Percentiles rank a stretch among this genome's conserved stretches.
Evolutionary conservation across 257 asterid genomes (phyloP).

Genomic region (Solanum pennellii): DNA sequence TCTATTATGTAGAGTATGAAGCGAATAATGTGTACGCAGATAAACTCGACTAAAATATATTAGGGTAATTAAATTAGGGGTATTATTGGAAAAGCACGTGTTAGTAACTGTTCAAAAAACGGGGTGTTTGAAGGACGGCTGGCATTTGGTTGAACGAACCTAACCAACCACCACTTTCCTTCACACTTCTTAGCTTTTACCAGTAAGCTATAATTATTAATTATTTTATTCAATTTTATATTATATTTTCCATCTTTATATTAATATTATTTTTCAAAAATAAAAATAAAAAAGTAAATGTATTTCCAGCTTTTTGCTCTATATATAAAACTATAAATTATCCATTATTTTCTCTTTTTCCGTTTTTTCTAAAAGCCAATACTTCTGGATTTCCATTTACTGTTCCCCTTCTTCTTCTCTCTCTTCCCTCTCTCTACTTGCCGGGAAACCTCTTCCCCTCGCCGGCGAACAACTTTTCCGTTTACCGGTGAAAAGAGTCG

Average conservation of each 20-base stretch:
- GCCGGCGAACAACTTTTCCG: slow-evolving; percentile 16
- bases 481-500: slow-evolving; percentile 19
- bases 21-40: too few relatives aligned
- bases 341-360: slow-evolving; percentile 28
- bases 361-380: slow-evolving; percentile 43
- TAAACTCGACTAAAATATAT: too few relatives aligned
- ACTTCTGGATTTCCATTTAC: slow-evolving; percentile 46
- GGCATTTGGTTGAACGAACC: slow-evolving; percentile 68
- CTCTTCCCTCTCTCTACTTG: slow-evolving; percentile 20
- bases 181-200: slow-evolving; percentile 28
- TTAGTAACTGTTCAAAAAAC: slow-evolving; percentile 5
- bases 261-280: not conserved
- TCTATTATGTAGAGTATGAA: not conserved
- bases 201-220: not conserved
- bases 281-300: not conserved
- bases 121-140: slow-evolving; percentile 25
- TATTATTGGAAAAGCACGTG: not conserved
- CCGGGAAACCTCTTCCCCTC: slow-evolving; percentile 32
- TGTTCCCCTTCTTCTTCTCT: slow-evolving; percentile 8
- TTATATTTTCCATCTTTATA: not conserved
- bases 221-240: not conserved
- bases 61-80: not conserved
- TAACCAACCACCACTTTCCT: slow-evolving; percentile 59
- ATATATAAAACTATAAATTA: slow-evolving; percentile 38
- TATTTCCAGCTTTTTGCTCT: not conserved